Evolutionary conservation across 1,284 basidiomycete genomes (phyloP).

Genomic region (Ganoderma leucocontextum): DNA sequence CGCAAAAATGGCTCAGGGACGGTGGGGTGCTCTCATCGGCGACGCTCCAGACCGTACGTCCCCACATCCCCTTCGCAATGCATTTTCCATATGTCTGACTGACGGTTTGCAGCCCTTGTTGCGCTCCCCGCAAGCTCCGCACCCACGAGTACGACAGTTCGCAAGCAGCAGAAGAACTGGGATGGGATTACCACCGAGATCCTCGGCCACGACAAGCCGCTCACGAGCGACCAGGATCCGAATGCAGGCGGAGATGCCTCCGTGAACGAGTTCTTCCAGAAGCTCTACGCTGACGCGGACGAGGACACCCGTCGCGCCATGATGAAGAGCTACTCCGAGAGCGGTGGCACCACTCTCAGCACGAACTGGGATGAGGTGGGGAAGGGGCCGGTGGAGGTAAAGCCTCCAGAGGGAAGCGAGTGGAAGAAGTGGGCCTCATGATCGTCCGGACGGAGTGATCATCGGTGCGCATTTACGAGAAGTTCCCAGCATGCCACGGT

Average conservation of each 20-base stretch:
- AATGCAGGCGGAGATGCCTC: constrained; percentile 84
- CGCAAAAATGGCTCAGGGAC: constrained; percentile 64
- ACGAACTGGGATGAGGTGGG: constrained; percentile 93
- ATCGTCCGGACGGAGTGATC: not conserved
- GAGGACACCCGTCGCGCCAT: constrained; percentile 91
- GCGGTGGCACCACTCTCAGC: constrained; percentile 90
- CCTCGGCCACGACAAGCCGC: constrained; percentile 68
- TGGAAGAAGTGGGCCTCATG: constrained; percentile 73
- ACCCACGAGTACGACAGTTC: constrained; percentile 33
- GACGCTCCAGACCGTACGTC: constrained; percentile 76
- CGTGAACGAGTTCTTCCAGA: constrained; percentile 83
- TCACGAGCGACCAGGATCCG: constrained; percentile 73
- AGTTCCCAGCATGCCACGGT: not conserved
- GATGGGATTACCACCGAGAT: constrained; percentile 79
- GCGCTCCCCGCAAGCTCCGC: constrained; percentile 45
- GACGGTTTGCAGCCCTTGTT: constrained; percentile 37
- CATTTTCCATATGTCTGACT: not conserved
- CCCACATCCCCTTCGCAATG: not conserved
- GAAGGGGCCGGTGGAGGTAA: constrained; percentile 73
- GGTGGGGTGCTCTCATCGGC: constrained; percentile 83
- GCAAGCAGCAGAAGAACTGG: constrained; percentile 78
- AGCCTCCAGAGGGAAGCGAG: constrained; percentile 84
- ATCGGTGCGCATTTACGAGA: not conserved
- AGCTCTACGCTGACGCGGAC: constrained; percentile 87
- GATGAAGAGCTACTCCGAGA: constrained; percentile 96